Percentiles rank a stretch among this genome's conserved stretches.
Conservation (phyloP, 352 stramenopile species). For the Sclerospora graminicola region DNA sequence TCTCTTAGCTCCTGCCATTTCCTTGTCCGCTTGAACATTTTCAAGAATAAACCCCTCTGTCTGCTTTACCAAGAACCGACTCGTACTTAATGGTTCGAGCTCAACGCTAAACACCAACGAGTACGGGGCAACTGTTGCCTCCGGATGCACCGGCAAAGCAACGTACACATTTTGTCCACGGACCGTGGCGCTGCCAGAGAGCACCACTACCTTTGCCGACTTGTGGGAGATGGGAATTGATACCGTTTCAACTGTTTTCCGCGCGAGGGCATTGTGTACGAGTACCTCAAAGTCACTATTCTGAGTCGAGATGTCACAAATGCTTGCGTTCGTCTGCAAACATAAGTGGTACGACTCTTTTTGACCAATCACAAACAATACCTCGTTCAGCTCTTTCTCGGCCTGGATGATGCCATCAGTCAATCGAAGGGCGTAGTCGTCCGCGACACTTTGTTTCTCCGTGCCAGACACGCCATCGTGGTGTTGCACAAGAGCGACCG, state of each 20-base stretch:
- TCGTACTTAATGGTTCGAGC: slow-evolving; percentile 37
- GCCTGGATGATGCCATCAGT: slow-evolving; percentile 67
- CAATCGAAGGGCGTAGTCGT: slow-evolving; percentile 93
- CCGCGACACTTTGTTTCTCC: slow-evolving; percentile 90
- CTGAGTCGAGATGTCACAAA: slow-evolving; percentile 74
- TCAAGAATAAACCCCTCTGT: too few species aligned
- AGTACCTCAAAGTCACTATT: slow-evolving; percentile 60
- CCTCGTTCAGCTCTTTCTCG: slow-evolving; percentile 55
- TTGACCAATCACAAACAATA: slow-evolving; percentile 68
- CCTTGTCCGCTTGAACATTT: too few species aligned
- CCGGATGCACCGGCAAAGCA: slow-evolving; percentile 38
- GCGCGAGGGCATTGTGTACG: slow-evolving; percentile 58
- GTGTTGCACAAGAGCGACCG: slow-evolving; percentile 91
- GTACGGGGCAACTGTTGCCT: slow-evolving; percentile 42
- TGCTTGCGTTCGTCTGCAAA: slow-evolving; percentile 84
- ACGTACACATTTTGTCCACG: slow-evolving; percentile 38
- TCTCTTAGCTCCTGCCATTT: slow-evolving; percentile 8
- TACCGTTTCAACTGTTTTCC: slow-evolving; percentile 46
- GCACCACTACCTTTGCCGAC: slow-evolving; percentile 23
- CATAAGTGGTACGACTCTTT: slow-evolving; percentile 60
- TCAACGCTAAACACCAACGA: slow-evolving; percentile 57
- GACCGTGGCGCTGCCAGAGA: slow-evolving; percentile 28
- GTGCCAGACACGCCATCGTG: slow-evolving; percentile 94
- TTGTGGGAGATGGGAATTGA: slow-evolving; percentile 46
- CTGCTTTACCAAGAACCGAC: slow-evolving; percentile 46